phyloP scores from a whole-genome alignment of 1,139 yeast genomes.

The Hansenula lynferdii region DNA sequence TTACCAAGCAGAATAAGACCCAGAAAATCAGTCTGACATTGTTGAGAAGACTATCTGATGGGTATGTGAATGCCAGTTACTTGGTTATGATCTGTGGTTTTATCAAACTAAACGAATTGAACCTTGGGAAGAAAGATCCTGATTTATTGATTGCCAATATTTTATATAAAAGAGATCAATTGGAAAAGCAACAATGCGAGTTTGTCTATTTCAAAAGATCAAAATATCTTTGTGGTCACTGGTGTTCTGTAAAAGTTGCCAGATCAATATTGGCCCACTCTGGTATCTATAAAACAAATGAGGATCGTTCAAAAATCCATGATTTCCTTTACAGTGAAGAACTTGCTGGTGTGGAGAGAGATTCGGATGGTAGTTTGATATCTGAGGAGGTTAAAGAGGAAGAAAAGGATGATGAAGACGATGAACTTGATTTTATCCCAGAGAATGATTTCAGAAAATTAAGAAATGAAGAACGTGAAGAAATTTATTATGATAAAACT shows the following conservation, averaged over 20 bases:
- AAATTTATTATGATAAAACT: slow-evolving; percentile 5
- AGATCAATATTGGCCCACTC: slow-evolving; percentile 6
- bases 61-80: slow-evolving; percentile 18
- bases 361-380: background rate
- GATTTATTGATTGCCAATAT: slow-evolving; percentile 15
- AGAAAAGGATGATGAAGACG: slow-evolving; percentile 6
- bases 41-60: slow-evolving; percentile 19
- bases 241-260: slow-evolving; percentile 19
- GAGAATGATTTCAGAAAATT: slow-evolving; percentile 10
- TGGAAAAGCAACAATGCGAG: slow-evolving; percentile 13
- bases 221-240: slow-evolving; percentile 17
- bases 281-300: background rate
- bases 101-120: slow-evolving; percentile 13
- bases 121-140: slow-evolving; percentile 19
- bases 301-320: slow-evolving; percentile 1
- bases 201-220: slow-evolving; percentile 8
- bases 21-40: slow-evolving; percentile 2
- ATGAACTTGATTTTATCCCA: slow-evolving; percentile 9
- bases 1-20: slow-evolving; percentile 5
- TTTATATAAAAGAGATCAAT: slow-evolving; percentile 14
- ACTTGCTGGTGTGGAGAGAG: background rate
- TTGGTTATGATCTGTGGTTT: slow-evolving; percentile 13
- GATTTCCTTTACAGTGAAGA: slow-evolving; percentile 4
- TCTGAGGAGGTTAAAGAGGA: slow-evolving; percentile 1
- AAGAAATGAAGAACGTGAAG: background rate